Base-by-base conservation (phyloP, 768 basidiomycete genomes). In the Xerocomellus amylosporus region DNA sequence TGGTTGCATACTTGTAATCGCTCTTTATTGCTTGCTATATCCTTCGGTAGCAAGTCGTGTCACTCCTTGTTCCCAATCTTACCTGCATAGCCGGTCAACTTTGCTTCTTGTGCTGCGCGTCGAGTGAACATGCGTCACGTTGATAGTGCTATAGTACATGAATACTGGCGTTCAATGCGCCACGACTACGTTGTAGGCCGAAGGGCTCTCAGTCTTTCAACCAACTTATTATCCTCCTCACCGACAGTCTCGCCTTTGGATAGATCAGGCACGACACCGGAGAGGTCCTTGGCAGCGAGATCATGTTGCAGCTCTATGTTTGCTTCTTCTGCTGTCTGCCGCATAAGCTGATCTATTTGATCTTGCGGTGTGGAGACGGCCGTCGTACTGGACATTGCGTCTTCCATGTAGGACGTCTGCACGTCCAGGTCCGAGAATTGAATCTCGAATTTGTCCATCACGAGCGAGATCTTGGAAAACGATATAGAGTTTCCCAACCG, bases 391-490 rank as follows among this genome's bases (percentile, higher is more conserved):
- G 86, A 85, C 88, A 99, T 98, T 37, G 94, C 87, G 55, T 93
- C 91, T 67, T 98, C 97, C 93, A 99, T 96, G 74, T 96, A 95
- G 6, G 87, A 89, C 17, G 97, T 96, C 71, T 98, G 96, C 8
- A 99, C 97, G 68, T 98, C 97, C 19, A 99, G 83, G 70, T 98
- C 97, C 36, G 92, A 79, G 75, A 98, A 98, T 62, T 98, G 96
- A 6, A 86, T 60, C 71, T 99, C 97, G 73, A 99, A 99, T 75
- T 94, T 98, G 77, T 98, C 97, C 97, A 99, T 98, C 33, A 99
- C 93, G 51, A 92, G 73, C 13, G 97, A 96, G 66, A 99, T 98
- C 96, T 98, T 68, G 39, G 17, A 31, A 46, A 34, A 47, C 13
- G 8, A 31, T 49, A 36, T 34, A 36, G 14, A 20, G 15, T 20